Evolutionary conservation across 2,329 filamentous ascomycete species (phyloP).

Genomic region (Colletotrichum coccodes): DNA sequence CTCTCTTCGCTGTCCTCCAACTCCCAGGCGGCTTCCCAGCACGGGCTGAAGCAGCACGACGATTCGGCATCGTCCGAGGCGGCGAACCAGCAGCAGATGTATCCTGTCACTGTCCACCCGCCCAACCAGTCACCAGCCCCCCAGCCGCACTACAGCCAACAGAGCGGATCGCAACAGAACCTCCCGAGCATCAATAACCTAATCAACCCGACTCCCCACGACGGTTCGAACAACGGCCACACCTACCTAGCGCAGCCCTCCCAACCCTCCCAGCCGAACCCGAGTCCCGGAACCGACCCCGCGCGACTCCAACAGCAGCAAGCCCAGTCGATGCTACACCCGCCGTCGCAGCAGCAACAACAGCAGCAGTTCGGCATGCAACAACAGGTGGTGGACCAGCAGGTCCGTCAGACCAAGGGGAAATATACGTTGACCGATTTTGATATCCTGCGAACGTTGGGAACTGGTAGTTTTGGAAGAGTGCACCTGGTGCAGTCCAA

Average conservation of each 20-base stretch:
- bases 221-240: constrained; percentile 39
- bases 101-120: constrained; percentile 41
- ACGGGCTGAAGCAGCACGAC: constrained; percentile 33
- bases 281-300: constrained; percentile 50
- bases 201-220: constrained; percentile 73
- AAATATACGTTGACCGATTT: constrained; percentile 97
- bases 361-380: constrained; percentile 42
- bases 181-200: constrained; percentile 85
- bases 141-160: constrained; percentile 42
- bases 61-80: constrained; percentile 31
- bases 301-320: constrained; percentile 50
- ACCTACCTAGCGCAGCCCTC: constrained; percentile 36
- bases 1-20: constrained; percentile 35
- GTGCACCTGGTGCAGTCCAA: constrained; percentile 97
- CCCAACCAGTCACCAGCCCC: constrained; percentile 42
- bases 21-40: constrained; percentile 20
- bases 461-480: constrained; percentile 95
- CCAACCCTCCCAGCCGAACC: constrained; percentile 41
- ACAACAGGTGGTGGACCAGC: constrained; percentile 47
- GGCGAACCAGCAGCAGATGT: constrained; percentile 44
- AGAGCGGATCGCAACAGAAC: constrained; percentile 68
- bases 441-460: constrained; percentile 87
- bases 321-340: constrained; percentile 42
- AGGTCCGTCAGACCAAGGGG: constrained; percentile 82
- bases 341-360: constrained; percentile 35